Percentiles rank a stretch among this genome's conserved stretches.
phyloP scores from a whole-genome alignment of 352 stramenopile species.

The Achlya hypogyna region DNA sequence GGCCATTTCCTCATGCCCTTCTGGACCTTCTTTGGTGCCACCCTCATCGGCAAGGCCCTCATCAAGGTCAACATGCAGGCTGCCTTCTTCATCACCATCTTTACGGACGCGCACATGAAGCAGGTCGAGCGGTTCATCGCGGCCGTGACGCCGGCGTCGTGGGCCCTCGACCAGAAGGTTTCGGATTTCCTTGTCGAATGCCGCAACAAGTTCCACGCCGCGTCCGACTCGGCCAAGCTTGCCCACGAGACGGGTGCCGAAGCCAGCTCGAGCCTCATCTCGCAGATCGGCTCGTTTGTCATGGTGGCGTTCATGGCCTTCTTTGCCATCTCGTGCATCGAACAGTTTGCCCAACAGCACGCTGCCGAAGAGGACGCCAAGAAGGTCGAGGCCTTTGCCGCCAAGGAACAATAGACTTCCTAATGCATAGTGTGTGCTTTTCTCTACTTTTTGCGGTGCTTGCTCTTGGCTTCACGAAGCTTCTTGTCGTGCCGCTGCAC shows the following conservation, averaged over 20 bases:
- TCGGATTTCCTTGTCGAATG: constrained; percentile 82
- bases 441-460: neutral
- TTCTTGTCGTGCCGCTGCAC: constrained; percentile 50
- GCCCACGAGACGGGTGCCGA: constrained; percentile 30
- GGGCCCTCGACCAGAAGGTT: constrained; percentile 66
- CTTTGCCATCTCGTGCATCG: constrained; percentile 85
- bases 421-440: neutral
- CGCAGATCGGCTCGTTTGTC: constrained; percentile 61
- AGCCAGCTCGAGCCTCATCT: constrained; percentile 58
- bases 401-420: neutral
- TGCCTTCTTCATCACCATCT: constrained; percentile 88
- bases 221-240: constrained; percentile 16
- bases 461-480: constrained; percentile 23
- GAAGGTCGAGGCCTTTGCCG: constrained; percentile 31
- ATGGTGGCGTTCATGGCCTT: constrained; percentile 85
- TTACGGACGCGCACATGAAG: constrained; percentile 77
- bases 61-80: constrained; percentile 89
- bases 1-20: constrained; percentile 93
- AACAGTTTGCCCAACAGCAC: constrained; percentile 87
- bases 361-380: constrained; percentile 81
- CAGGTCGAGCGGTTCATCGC: constrained; percentile 81
- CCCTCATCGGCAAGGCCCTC: constrained; percentile 88
- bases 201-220: constrained; percentile 80
- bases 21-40: constrained; percentile 92
- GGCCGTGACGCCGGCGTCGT: constrained; percentile 53